Evolutionary conservation across 2,329 filamentous ascomycete species (phyloP).

Genomic region (Westerdykella sp.): DNA sequence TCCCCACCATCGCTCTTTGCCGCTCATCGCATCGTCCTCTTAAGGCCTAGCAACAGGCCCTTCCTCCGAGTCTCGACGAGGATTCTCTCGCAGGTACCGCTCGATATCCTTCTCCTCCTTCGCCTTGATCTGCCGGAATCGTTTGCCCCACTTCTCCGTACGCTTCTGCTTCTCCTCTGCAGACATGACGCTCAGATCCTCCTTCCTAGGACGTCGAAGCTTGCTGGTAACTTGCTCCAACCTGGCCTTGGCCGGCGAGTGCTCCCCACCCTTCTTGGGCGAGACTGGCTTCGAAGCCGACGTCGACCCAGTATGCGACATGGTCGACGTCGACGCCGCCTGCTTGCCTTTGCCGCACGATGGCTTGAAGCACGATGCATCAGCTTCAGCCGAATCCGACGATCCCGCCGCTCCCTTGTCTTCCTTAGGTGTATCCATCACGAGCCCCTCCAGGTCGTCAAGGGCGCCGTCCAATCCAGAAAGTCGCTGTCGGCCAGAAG

Average conservation of each 20-base stretch:
- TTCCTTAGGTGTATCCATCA: constrained; percentile 11
- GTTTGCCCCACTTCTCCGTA: constrained; percentile 32
- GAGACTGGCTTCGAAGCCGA: constrained; percentile 26
- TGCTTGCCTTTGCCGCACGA: constrained; percentile 28
- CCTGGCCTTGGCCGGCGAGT: constrained; percentile 42
- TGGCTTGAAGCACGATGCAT: constrained; percentile 28
- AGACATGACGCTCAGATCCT: constrained; percentile 33
- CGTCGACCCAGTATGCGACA: constrained; percentile 10
- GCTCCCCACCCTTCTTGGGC: constrained; percentile 33
- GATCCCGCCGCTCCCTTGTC: constrained; percentile 4
- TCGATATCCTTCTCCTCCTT: constrained; percentile 25
- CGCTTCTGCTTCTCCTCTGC: constrained; percentile 33
- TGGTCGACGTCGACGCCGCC: constrained; percentile 18
- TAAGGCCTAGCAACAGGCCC: too few relatives aligned
- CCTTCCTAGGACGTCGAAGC: constrained; percentile 35
- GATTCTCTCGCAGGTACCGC: constrained; percentile 10
- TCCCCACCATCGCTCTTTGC: background rate
- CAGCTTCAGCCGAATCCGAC: constrained; percentile 14
- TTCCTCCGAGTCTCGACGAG: background rate
- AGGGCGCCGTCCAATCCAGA: constrained; percentile 36
- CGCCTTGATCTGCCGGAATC: constrained; percentile 31
- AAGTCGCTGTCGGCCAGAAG: constrained; percentile 20
- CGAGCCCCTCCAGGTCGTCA: constrained; percentile 33
- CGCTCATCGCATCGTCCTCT: background rate
- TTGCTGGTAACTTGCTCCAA: constrained; percentile 44